Evolutionary conservation across 441 rosid genomes (phyloP).

Genomic region (Pelargonium australe): DNA sequence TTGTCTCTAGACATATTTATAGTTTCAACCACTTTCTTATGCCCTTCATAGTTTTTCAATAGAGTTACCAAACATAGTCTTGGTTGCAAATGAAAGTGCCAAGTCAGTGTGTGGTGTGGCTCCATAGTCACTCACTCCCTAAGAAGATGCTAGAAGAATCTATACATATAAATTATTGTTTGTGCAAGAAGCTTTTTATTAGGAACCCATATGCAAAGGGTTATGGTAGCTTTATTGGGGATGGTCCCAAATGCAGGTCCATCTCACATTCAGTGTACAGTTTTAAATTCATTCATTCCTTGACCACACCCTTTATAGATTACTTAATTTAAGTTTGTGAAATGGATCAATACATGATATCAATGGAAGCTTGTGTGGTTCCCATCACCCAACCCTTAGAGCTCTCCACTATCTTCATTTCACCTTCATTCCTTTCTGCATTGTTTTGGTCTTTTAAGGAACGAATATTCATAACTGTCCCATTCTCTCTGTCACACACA

Average conservation of each 20-base stretch:
- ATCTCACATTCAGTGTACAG: neutral
- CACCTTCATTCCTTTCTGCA: neutral
- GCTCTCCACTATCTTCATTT: neutral
- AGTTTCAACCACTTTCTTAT: no score
- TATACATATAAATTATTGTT: neutral
- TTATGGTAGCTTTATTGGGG: neutral
- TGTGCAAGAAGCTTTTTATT: neutral
- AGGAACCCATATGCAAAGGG: neutral
- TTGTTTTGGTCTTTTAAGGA: neutral
- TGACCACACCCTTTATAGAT: conserved; percentile 2
- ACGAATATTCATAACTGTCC: neutral
- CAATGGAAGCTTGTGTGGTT: neutral
- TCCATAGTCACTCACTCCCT: neutral
- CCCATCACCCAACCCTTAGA: neutral
- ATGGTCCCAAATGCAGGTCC: neutral
- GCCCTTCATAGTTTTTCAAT: no score
- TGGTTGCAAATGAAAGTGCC: neutral
- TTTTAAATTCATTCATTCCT: neutral
- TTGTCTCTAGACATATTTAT: no score
- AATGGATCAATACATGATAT: neutral
- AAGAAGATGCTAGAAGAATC: conserved; percentile 5
- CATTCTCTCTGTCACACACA: neutral
- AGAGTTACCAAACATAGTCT: no score
- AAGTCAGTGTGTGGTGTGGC: neutral
- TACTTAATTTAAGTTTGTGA: neutral